Base-by-base conservation (phyloP, 306 rosid genomes). In the Ochetophila trinervis region DNA sequence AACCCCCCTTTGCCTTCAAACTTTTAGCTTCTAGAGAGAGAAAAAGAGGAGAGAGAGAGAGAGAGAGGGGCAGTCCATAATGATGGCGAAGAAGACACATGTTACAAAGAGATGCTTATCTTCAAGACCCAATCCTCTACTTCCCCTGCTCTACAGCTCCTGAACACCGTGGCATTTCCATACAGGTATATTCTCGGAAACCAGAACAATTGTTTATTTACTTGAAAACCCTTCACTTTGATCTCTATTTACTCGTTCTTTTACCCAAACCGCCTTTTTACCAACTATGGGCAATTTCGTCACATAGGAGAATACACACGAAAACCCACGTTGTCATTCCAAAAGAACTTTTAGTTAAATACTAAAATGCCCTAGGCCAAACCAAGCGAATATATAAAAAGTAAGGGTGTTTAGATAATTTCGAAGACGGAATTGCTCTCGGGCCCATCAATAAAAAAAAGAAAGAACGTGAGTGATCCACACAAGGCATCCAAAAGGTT, bases 81-180 rank as follows among this genome's bases (percentile, higher is more conserved):
- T 71, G 80, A 77, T 69, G 60, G 71, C 69, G 65, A 67, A n/a
- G 62, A 32, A 61, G 74, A 60, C 71, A 49, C 69, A 56, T 12
- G 78, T 32, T 83, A 77, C 80, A 83, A 78, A 30, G 57, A 55
- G 17, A 76, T 63, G 70, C 80, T 84, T 84, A 77, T 79, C 80
- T 60, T 58, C 52, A 48, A 34, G 2, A 54, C 36, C 78, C 45
- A 71, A 65, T 71, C 42, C 36, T 35, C 66, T 27, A 13, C 61
- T 3, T 66, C 63, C 24, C 68, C 73, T 56, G 56, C 51, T 21
- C 19, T 76, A 77, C 82, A 78, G 71, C 86, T 76, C 85, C 51
- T 23, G 0, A 5, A 72, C 93, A 89, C 76, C 87, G 81, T 84
- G 93, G 88, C 84, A 74, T 76, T 71, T 55, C 71, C 78, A 65